Base-by-base conservation (phyloP, 2,329 filamentous ascomycete species). In the Colletotrichum cordylinicola region DNA sequence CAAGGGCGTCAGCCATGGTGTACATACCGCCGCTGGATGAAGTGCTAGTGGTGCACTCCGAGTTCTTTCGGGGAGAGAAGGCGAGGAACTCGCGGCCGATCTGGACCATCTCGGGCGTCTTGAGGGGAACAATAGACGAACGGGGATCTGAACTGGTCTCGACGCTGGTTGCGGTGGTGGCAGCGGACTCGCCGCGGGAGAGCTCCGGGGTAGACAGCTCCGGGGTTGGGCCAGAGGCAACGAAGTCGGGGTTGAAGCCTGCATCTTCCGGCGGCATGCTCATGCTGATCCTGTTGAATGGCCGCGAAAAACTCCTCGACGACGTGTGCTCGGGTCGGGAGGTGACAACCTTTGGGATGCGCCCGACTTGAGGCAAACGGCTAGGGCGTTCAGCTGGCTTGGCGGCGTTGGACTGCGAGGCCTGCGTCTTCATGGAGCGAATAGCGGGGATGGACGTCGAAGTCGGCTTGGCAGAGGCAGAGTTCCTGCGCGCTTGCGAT, bases 301-400 rank as follows among this genome's bases (percentile, higher is more conserved):
- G 95, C 10, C 95, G 89, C 4, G 96, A 98, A 82, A 98, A 98
- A 37, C 95, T 98, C 81, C 92, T 93, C 2, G 94, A 91, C 1
- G 94, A 93, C 2, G 91, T 91, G 64, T 91, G 91, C 77, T 94
- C 91, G 43, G 92, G 88, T 69, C 93, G 90, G 62, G 90, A 92
- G 61, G 92, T 95, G 35, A 96, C 88, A 6, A 98, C 95, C 80
- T 92, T 93, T 10, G 96, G 96, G 67, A 98, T 98, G 18, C 96
- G 92, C 10, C 96, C 96, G 62, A 98, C 93, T 79, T 96, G 95
- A 33, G 93, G 92, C 21, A 98, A 87, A 72, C 96, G 90, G 81
- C 92, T 94, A 12, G 91, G 91, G 6, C 86, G 85, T 24, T 74
- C 76, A 15, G 69, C 69, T 39, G 72, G 62, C 67, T 77, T 70